Conservation (phyloP, 177 flowering plant genomes). For the Vitis hybrid region DNA sequence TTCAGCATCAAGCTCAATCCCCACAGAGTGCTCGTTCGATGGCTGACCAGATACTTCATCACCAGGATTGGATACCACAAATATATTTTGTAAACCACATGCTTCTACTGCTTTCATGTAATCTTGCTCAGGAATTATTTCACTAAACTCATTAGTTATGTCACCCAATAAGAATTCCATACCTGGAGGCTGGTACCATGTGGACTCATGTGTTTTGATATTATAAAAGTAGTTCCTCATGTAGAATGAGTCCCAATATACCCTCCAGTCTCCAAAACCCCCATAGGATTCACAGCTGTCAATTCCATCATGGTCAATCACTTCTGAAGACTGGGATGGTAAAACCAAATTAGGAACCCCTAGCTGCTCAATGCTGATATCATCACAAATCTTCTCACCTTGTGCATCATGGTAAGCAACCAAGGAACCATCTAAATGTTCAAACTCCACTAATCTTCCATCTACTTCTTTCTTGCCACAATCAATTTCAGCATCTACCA, state of each 20-base stretch:
- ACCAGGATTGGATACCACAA: conserved; percentile 14
- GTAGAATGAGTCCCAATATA: conserved; percentile 69
- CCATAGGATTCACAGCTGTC: conserved; percentile 11
- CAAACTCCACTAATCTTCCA: conserved; percentile 13
- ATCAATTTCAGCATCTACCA: conserved; percentile 22
- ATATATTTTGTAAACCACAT: conserved; percentile 16
- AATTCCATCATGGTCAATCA: conserved; percentile 18
- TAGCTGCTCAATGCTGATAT: conserved; percentile 15
- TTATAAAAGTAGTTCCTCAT: conserved; percentile 72
- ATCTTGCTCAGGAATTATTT: conserved; percentile 15
- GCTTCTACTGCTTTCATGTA: conserved; percentile 14
- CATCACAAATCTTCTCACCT: conserved; percentile 13
- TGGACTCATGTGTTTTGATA: conserved; percentile 56
- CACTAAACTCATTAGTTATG: conserved; percentile 14
- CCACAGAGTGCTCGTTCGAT: conserved; percentile 17
- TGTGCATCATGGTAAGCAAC: conserved; percentile 16
- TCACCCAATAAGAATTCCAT: conserved; percentile 43
- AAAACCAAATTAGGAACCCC: conserved; percentile 18
- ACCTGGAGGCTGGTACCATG: conserved; percentile 82
- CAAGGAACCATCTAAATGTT: conserved; percentile 21
- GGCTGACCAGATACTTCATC: conserved; percentile 17
- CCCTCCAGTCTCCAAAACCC: conserved; percentile 58
- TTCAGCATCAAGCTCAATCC: conserved; percentile 16
- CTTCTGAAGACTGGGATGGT: conserved; percentile 14
- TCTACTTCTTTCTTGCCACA: conserved; percentile 12